phyloP scores from a whole-genome alignment of 768 basidiomycete genomes.

The Termitomyces sp. region DNA sequence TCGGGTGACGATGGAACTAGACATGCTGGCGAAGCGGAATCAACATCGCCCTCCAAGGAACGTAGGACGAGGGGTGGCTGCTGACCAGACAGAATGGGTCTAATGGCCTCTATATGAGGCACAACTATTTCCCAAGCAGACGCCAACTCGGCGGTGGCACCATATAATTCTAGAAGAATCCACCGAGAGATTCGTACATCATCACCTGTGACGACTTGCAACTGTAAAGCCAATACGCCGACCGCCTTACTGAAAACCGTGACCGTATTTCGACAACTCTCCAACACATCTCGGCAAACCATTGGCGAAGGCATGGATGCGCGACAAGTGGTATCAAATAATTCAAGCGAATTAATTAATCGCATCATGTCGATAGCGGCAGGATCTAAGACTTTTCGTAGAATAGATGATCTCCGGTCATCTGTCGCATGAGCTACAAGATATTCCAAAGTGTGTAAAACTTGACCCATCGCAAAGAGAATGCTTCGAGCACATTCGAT shows the following conservation, averaged over 20 bases:
- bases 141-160: constrained; percentile 83
- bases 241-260: constrained; percentile 85
- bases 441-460: constrained; percentile 84
- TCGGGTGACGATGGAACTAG: constrained; percentile 7
- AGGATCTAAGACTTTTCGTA: constrained; percentile 82
- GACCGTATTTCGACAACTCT: constrained; percentile 80
- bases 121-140: constrained; percentile 77
- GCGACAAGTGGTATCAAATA: constrained; percentile 80
- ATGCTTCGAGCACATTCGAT: constrained; percentile 90
- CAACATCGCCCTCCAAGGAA: not conserved
- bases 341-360: constrained; percentile 84
- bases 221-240: constrained; percentile 72
- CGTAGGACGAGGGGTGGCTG: constrained; percentile 14
- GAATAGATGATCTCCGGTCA: constrained; percentile 73
- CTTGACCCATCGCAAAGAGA: constrained; percentile 86
- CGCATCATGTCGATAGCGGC: constrained; percentile 76
- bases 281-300: constrained; percentile 73
- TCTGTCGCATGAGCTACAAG: constrained; percentile 81
- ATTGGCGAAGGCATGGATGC: constrained; percentile 60
- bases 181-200: constrained; percentile 87
- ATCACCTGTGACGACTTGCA: constrained; percentile 66
- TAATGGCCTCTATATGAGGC: constrained; percentile 65
- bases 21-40: not conserved
- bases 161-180: constrained; percentile 82
- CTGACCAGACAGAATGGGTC: constrained; percentile 44